phyloP scores from a whole-genome alignment of 495 filamentous ascomycete genomes.

The Niebla homalea region DNA sequence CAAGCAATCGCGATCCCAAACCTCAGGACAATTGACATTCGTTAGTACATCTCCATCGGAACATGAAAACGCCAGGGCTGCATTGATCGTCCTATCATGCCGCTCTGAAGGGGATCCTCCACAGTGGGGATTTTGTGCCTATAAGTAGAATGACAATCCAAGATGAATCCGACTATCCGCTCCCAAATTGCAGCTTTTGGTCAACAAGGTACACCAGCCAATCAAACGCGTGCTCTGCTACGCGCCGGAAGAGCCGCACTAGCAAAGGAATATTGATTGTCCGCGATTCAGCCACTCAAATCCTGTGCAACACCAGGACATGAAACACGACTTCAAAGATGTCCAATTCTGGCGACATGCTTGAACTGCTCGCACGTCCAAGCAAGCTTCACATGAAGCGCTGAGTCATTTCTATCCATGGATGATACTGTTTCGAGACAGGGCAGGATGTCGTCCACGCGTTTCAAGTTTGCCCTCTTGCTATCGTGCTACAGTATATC shows the following conservation, averaged over 20 bases:
- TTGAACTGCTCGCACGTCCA: neutral
- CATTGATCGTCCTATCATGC: too few species aligned
- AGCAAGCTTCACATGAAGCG: slow-evolving; percentile 9
- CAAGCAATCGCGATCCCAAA: too few species aligned
- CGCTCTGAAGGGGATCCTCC: too few species aligned
- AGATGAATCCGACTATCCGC: too few species aligned
- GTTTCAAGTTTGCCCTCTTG: slow-evolving; percentile 8
- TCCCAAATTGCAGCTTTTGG: too few species aligned
- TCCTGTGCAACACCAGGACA: neutral
- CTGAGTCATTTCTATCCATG: slow-evolving; percentile 8
- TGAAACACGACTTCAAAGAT: slow-evolving; percentile 1
- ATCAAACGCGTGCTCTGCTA: slow-evolving; percentile 1
- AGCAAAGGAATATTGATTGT: too few species aligned
- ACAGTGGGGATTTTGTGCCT: too few species aligned
- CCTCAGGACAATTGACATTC: too few species aligned
- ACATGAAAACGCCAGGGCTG: too few species aligned
- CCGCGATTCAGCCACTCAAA: neutral
- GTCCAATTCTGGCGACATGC: neutral
- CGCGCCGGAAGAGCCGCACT: neutral
- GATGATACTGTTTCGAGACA: slow-evolving; percentile 1
- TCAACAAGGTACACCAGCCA: neutral
- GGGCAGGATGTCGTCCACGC: neutral
- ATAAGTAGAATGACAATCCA: too few species aligned
- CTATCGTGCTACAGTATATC: slow-evolving; percentile 5
- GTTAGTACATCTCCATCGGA: too few species aligned